Evolutionary conservation across 352 stramenopile genomes (phyloP).

Genomic region (Pythium vanterpoolii): DNA sequence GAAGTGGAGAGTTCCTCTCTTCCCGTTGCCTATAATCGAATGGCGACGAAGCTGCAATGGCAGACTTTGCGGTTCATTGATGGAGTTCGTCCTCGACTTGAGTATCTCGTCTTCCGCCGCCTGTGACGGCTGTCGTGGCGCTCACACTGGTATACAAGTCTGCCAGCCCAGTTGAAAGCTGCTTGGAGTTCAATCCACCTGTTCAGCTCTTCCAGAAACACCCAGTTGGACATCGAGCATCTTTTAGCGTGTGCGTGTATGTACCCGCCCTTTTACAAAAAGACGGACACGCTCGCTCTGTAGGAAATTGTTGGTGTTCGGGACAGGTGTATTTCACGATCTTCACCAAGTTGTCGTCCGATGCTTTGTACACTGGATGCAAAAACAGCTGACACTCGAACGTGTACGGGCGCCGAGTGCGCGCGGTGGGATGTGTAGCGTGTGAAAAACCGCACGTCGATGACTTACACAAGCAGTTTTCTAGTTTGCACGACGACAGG

Average conservation of each 20-base stretch:
- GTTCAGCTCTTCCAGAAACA: conserved; percentile 1
- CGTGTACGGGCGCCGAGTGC: not conserved
- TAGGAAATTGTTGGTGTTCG: not conserved
- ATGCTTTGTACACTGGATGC: conserved; percentile 6
- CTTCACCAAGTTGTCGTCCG: conserved; percentile 9
- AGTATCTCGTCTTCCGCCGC: not conserved
- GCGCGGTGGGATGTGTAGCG: not conserved
- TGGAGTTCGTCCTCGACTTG: conserved; percentile 6
- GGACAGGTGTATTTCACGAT: conserved; percentile 1
- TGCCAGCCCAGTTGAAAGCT: not conserved
- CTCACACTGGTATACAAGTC: not conserved
- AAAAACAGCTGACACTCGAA: conserved; percentile 15
- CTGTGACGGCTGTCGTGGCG: not conserved
- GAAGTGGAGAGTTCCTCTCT: not conserved
- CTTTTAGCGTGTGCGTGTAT: no score
- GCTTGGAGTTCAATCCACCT: not conserved
- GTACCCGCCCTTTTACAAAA: no score
- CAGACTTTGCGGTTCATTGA: not conserved
- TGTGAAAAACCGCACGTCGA: conserved; percentile 2
- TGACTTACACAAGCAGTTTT: not conserved
- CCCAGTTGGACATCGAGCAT: no score
- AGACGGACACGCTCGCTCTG: not conserved
- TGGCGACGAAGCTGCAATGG: not conserved
- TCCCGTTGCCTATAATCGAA: not conserved
- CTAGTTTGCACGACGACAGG: not conserved